phyloP scores from a whole-genome alignment of 1,284 basidiomycete species.

The Sporisorium scitamineum region DNA sequence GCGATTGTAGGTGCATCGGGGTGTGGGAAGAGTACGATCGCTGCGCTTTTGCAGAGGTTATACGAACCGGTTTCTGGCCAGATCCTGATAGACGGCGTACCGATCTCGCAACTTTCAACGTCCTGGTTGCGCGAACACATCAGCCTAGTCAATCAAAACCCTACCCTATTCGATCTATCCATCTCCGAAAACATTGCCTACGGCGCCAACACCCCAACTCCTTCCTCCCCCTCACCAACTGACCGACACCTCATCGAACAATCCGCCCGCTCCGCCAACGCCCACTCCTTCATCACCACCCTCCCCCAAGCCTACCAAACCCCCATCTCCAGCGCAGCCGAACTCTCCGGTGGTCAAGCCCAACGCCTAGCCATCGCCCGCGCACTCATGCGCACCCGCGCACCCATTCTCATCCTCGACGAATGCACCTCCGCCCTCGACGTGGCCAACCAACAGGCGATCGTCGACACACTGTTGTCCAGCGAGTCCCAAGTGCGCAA shows the following conservation, averaged over 20 bases:
- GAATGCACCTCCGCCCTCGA: conserved; percentile 95
- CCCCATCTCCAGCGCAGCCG: conserved; percentile 75
- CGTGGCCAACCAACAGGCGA: conserved; percentile 48
- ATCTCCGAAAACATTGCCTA: conserved; percentile 61
- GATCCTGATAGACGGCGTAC: conserved; percentile 49
- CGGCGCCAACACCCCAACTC: conserved; percentile 30
- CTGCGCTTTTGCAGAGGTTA: conserved; percentile 60
- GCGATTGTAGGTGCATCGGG: conserved; percentile 65
- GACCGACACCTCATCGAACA: conserved; percentile 77
- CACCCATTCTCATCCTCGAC: conserved; percentile 86
- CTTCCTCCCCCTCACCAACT: conserved; percentile 44
- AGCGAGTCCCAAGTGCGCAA: conserved; percentile 8
- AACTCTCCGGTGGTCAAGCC: conserved; percentile 93
- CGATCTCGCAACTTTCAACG: conserved; percentile 21
- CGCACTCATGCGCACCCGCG: conserved; percentile 79
- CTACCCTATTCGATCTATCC: conserved; percentile 58
- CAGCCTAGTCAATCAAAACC: conserved; percentile 58
- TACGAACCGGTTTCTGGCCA: conserved; percentile 59
- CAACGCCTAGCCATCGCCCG: conserved; percentile 93
- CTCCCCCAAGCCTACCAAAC: conserved; percentile 89
- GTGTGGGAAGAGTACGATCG: conserved; percentile 64
- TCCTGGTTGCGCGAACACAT: conserved; percentile 59
- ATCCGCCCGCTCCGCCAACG: conserved; percentile 82
- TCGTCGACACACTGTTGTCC: conserved; percentile 80
- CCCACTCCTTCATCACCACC: conserved; percentile 85